These are phyloP conservation scores for Cardamine resedifolia DNA, from an alignment of 345 rosid genomes.

Conservation along the genomic window DNA sequence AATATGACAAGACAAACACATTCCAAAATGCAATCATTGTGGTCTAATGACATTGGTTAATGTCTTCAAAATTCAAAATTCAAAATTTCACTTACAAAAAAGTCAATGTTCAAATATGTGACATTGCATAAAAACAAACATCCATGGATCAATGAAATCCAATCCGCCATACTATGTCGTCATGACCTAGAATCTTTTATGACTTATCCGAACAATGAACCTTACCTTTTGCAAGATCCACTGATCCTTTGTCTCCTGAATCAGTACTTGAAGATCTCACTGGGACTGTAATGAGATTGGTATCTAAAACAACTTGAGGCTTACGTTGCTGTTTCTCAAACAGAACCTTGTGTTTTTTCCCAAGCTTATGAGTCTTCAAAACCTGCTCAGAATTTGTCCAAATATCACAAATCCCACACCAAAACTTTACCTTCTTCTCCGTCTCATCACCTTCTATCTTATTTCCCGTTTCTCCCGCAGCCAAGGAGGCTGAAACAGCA, in stretches of 20 bases:
- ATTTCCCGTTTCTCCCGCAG: conserved; percentile 15
- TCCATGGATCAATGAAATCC: background rate
- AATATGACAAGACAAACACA: background rate
- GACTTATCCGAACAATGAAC: background rate
- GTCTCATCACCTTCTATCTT: conserved; percentile 7
- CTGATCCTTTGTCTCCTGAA: background rate
- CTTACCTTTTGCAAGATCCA: conserved; percentile 3
- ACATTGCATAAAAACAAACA: background rate
- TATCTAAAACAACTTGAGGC: conserved; percentile 2
- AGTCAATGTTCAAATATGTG: background rate
- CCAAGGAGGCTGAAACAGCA: too few species aligned
- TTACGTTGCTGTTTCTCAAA: conserved; percentile 16
- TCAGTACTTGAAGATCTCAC: background rate
- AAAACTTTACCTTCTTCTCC: conserved; percentile 32
- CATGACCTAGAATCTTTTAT: background rate
- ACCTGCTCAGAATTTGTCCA: conserved; percentile 34
- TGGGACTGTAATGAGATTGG: background rate
- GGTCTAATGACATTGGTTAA: background rate
- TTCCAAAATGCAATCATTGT: background rate
- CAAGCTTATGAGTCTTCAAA: conserved; percentile 50
- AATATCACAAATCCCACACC: conserved; percentile 59
- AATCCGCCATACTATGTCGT: background rate
- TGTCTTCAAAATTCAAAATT: background rate
- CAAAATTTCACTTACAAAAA: background rate
- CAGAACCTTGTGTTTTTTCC: conserved; percentile 52